These are phyloP conservation scores for Prototheca wickerhamii DNA, from an alignment of 163 green algal genomes.

Conservation along the genomic window DNA sequence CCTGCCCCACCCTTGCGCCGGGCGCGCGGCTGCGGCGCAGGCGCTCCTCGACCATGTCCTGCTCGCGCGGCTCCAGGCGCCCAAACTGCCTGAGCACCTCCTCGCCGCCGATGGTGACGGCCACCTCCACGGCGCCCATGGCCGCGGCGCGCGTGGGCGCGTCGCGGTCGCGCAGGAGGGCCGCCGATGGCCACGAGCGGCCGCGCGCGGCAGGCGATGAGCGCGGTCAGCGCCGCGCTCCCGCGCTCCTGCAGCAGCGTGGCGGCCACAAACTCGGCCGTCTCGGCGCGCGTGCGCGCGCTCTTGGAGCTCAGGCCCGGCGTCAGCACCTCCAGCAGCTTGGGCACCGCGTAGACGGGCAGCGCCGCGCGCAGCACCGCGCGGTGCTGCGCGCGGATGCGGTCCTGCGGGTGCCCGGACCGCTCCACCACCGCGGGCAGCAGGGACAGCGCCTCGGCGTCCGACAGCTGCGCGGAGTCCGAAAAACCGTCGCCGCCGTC, in stretches of 20 bases:
- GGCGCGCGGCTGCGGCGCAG: constrained; percentile 12
- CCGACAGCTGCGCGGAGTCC: constrained; percentile 46
- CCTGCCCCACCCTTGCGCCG: neutral
- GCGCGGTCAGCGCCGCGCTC: constrained; percentile 4
- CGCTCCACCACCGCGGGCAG: constrained; percentile 84
- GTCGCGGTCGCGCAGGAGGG: constrained; percentile 73
- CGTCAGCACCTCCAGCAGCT: constrained; percentile 57
- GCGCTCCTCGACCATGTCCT: constrained; percentile 85
- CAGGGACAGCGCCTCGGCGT: constrained; percentile 68
- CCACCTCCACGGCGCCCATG: constrained; percentile 58
- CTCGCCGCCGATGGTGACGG: constrained; percentile 65
- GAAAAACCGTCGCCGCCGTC: no score
- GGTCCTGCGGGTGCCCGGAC: constrained; percentile 62
- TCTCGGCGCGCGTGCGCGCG: constrained; percentile 76
- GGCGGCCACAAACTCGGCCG: constrained; percentile 65
- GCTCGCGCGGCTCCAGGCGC: constrained; percentile 80
- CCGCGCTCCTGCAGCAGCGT: constrained; percentile 53
- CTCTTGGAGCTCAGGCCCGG: constrained; percentile 79
- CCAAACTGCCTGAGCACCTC: constrained; percentile 67
- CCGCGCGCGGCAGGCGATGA: constrained; percentile 22
- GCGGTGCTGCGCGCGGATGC: constrained; percentile 48
- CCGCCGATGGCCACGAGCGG: constrained; percentile 30
- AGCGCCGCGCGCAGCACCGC: constrained; percentile 57
- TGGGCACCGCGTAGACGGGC: constrained; percentile 37
- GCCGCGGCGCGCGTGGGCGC: constrained; percentile 59